phyloP scores from a whole-genome alignment of 345 rosid genomes.

The Pistacia integerrima region DNA sequence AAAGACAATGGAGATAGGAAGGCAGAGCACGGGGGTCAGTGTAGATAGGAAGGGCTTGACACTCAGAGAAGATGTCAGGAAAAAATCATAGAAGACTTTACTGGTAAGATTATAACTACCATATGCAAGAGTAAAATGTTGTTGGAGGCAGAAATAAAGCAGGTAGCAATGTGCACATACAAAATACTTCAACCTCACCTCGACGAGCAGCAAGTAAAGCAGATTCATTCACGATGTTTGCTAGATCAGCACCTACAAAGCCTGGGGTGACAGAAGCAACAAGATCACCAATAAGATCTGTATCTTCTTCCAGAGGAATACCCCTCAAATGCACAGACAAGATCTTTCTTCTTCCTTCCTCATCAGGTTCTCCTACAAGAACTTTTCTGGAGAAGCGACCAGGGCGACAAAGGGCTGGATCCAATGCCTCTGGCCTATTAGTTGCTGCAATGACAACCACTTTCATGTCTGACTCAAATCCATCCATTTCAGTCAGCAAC shows the following conservation, averaged over 20 bases:
- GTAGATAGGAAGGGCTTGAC: background rate
- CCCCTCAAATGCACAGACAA: conserved; percentile 87
- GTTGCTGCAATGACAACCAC: conserved; percentile 94
- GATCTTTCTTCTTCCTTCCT: conserved; percentile 88
- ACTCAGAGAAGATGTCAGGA: too few species aligned
- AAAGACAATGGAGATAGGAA: too few species aligned
- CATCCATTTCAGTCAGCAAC: conserved; percentile 99
- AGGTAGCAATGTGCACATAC: background rate
- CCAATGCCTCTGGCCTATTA: conserved; percentile 93
- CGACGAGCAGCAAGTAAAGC: conserved; percentile 95
- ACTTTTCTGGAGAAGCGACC: conserved; percentile 98
- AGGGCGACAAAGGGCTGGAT: conserved; percentile 91
- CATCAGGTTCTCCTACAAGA: conserved; percentile 86
- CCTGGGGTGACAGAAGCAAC: conserved; percentile 92
- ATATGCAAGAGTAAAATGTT: background rate
- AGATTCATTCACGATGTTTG: conserved; percentile 89
- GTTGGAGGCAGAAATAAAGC: background rate
- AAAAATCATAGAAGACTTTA: background rate
- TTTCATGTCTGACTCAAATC: conserved; percentile 81
- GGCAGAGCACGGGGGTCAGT: background rate
- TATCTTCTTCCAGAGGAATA: conserved; percentile 84
- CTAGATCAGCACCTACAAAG: conserved; percentile 97
- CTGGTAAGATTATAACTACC: background rate
- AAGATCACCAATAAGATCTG: conserved; percentile 61
- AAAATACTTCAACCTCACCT: conserved; percentile 46